Evolutionary conservation across 257 asterid species (phyloP).

Genomic region (Nicotiana noctiflora): DNA sequence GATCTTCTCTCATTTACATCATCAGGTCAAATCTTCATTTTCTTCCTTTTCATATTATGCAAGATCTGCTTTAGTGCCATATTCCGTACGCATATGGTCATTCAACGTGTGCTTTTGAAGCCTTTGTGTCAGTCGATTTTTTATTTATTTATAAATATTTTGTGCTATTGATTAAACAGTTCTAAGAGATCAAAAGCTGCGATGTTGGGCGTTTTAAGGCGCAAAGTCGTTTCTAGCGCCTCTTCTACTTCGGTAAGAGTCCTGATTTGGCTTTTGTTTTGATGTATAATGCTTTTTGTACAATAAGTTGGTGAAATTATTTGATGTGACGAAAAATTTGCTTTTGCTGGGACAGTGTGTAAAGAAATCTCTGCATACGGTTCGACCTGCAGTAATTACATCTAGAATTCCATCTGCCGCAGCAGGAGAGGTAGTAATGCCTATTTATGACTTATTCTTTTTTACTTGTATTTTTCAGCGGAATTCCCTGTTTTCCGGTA

Average conservation of each 20-base stretch:
- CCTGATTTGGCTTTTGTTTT: not conserved
- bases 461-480: not conserved
- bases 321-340: not conserved
- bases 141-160: not conserved
- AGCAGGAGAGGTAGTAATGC: slow-evolving; percentile 44
- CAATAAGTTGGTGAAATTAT: not conserved
- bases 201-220: slow-evolving; percentile 89
- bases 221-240: slow-evolving; percentile 65
- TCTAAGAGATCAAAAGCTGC: slow-evolving; percentile 26
- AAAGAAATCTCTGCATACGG: slow-evolving; percentile 43
- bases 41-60: not conserved
- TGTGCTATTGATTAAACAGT: slow-evolving; percentile 19
- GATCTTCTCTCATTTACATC: not conserved
- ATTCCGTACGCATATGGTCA: not conserved
- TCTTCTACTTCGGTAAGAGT: slow-evolving; percentile 45
- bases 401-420: slow-evolving; percentile 31
- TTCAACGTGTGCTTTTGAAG: not conserved
- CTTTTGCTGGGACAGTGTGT: slow-evolving; percentile 30
- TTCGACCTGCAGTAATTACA: slow-evolving; percentile 32
- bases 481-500: not conserved
- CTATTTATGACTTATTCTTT: not conserved
- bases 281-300: not conserved
- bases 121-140: not conserved
- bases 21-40: not conserved
- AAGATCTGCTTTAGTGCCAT: not conserved